Evolutionary conservation across 2,329 filamentous ascomycete species (phyloP).

Genomic region (Metarhizium guizhouense): DNA sequence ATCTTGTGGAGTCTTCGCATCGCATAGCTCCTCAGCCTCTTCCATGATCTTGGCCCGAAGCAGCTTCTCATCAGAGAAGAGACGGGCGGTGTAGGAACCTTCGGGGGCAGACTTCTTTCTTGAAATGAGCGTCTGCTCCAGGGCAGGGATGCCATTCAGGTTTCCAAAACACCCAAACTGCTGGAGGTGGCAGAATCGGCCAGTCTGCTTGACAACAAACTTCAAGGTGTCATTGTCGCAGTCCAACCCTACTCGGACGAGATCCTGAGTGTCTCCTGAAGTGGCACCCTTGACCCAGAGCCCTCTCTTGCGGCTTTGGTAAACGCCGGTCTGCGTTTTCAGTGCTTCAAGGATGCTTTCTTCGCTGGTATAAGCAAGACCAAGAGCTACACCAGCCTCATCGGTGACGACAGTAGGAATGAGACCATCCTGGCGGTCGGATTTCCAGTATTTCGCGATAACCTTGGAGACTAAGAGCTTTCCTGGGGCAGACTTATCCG

Average conservation of each 20-base stretch:
- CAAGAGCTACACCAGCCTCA: slow-evolving; percentile 73
- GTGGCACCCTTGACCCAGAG: slow-evolving; percentile 95
- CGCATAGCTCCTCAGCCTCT: slow-evolving; percentile 89
- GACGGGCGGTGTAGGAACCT: slow-evolving; percentile 85
- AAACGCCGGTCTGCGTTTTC: slow-evolving; percentile 70
- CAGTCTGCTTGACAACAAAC: slow-evolving; percentile 84
- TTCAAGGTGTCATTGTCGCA: slow-evolving; percentile 90
- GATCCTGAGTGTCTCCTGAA: slow-evolving; percentile 86
- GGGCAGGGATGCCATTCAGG: slow-evolving; percentile 67
- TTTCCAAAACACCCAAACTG: slow-evolving; percentile 90
- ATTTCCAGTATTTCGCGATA: slow-evolving; percentile 65
- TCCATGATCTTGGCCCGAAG: slow-evolving; percentile 96
- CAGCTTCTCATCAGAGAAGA: slow-evolving; percentile 88
- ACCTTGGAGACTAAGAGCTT: slow-evolving; percentile 55
- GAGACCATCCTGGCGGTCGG: slow-evolving; percentile 75
- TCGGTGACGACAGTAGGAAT: slow-evolving; percentile 88
- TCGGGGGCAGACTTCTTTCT: slow-evolving; percentile 75
- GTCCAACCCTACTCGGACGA: slow-evolving; percentile 76
- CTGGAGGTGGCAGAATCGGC: slow-evolving; percentile 87
- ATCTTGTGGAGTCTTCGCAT: slow-evolving; percentile 72
- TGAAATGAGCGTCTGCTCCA: slow-evolving; percentile 78
- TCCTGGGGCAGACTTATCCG: slow-evolving; percentile 51
- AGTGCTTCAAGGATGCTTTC: slow-evolving; percentile 85
- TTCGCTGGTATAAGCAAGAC: slow-evolving; percentile 87
- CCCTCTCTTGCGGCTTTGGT: slow-evolving; percentile 91